Conservation (phyloP, 768 basidiomycete genomes). For the Amanita rimosa region DNA sequence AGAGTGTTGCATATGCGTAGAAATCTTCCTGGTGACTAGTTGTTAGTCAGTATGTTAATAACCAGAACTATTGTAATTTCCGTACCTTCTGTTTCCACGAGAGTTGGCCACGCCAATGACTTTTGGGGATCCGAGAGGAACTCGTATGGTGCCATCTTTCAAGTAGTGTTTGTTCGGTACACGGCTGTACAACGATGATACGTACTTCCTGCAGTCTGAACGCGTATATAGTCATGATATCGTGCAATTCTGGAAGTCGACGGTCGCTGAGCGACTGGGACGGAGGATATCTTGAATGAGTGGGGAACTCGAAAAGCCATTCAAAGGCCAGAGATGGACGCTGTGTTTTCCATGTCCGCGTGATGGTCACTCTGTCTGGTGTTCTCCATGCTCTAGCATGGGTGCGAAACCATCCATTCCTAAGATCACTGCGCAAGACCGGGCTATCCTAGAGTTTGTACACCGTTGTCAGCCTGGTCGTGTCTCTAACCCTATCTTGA, state of each 20-base stretch:
- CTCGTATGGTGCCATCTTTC: constrained; percentile 50
- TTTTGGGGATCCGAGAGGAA: constrained; percentile 67
- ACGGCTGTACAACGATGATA: neutral
- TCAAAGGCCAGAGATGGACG: neutral
- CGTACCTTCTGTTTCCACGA: constrained; percentile 63
- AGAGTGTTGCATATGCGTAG: constrained; percentile 64
- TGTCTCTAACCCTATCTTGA: constrained; percentile 5
- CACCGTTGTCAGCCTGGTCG: constrained; percentile 6
- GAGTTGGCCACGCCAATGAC: constrained; percentile 69
- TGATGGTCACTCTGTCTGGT: neutral
- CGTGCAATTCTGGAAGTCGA: neutral
- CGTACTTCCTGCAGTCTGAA: constrained; percentile 19
- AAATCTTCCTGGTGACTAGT: constrained; percentile 81
- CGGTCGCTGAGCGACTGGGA: neutral
- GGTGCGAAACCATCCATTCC: constrained; percentile 65
- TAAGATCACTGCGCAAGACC: constrained; percentile 88
- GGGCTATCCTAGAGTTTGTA: constrained; percentile 89
- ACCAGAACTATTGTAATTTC: neutral
- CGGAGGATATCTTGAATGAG: neutral
- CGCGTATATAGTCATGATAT: constrained; percentile 71
- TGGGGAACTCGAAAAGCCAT: constrained; percentile 4
- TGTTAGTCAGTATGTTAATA: constrained; percentile 3
- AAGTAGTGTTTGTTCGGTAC: constrained; percentile 5
- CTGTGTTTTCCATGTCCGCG: neutral
- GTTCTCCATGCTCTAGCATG: constrained; percentile 26